Evolutionary conservation across 2,329 filamentous ascomycete genomes (phyloP).

Genomic region (Diplodia mutila): DNA sequence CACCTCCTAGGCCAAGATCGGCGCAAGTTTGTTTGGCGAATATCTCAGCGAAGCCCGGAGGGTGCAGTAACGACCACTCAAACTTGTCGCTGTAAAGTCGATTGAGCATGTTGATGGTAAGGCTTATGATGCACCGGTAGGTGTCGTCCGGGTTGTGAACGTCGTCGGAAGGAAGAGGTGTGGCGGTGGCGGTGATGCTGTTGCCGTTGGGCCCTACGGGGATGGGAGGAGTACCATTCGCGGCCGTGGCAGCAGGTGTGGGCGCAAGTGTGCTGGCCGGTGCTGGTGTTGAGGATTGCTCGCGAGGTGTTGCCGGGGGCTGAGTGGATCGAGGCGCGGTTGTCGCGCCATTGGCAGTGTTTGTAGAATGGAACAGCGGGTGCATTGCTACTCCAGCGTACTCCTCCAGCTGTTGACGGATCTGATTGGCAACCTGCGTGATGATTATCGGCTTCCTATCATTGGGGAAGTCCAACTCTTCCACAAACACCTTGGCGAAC

Average conservation of each 20-base stretch:
- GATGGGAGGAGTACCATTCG: slow-evolving; percentile 55
- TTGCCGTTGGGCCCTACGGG: slow-evolving; percentile 46
- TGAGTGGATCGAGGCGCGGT: not conserved
- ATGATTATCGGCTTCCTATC: slow-evolving; percentile 65
- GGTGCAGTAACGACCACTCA: slow-evolving; percentile 93
- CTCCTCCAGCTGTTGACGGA: slow-evolving; percentile 92
- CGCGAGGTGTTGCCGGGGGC: slow-evolving; percentile 38
- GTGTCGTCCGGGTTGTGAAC: slow-evolving; percentile 89
- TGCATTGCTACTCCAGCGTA: slow-evolving; percentile 94
- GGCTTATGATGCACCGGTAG: slow-evolving; percentile 87
- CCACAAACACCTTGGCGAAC: slow-evolving; percentile 87
- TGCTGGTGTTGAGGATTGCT: slow-evolving; percentile 54
- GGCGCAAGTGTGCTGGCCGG: slow-evolving; percentile 35
- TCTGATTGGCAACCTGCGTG: slow-evolving; percentile 86
- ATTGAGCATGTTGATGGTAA: slow-evolving; percentile 91
- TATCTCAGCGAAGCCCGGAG: slow-evolving; percentile 85
- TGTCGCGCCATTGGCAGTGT: slow-evolving; percentile 1
- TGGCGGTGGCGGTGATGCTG: slow-evolving; percentile 69
- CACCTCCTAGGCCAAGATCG: slow-evolving; percentile 83
- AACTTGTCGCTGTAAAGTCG: slow-evolving; percentile 96
- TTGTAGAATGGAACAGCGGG: slow-evolving; percentile 77
- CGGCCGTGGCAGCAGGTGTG: slow-evolving; percentile 47
- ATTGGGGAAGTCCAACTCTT: slow-evolving; percentile 89
- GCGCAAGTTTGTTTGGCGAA: slow-evolving; percentile 93
- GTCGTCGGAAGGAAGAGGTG: slow-evolving; percentile 66